Evolutionary conservation across 2,329 filamentous ascomycete genomes (phyloP).

Genomic region (Colletotrichum ledebouriae): DNA sequence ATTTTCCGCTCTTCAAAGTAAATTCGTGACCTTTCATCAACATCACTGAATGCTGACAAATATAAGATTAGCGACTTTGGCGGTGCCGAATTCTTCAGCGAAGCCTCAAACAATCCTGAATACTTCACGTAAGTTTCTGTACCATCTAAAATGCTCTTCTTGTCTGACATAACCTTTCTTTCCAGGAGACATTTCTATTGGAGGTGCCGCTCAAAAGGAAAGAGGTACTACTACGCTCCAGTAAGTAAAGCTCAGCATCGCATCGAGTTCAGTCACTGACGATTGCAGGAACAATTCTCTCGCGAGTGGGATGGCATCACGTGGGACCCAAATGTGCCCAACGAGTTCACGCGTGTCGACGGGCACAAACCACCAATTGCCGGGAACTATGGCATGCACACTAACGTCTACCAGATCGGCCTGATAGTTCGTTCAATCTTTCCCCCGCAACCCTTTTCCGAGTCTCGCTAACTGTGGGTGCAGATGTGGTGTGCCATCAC

Average conservation of each 20-base stretch:
- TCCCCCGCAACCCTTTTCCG: too few relatives aligned
- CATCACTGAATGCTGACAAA: not conserved
- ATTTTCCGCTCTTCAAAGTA: constrained; percentile 39
- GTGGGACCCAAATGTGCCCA: not conserved
- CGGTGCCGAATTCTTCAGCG: constrained; percentile 22
- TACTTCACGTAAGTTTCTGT: constrained; percentile 27
- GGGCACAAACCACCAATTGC: constrained; percentile 34
- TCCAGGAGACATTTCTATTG: constrained; percentile 33
- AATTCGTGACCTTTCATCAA: not conserved
- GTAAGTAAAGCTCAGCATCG: constrained; percentile 16
- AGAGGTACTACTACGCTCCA: constrained; percentile 22
- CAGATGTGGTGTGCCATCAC: constrained; percentile 43
- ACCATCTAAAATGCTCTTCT: not conserved
- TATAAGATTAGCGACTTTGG: constrained; percentile 38
- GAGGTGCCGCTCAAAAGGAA: constrained; percentile 30
- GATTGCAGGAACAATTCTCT: constrained; percentile 43
- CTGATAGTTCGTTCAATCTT: constrained; percentile 31
- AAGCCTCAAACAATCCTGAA: not conserved
- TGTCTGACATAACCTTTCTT: not conserved
- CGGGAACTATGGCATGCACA: constrained; percentile 44
- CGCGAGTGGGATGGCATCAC: constrained; percentile 34
- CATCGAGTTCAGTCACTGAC: not conserved
- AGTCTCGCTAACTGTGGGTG: not conserved
- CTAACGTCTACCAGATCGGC: constrained; percentile 43
- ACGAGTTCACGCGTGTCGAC: constrained; percentile 16